These are phyloP conservation scores for Pseudocercospora macadamiae DNA, from an alignment of 2,329 filamentous ascomycete genomes.

Conservation along the genomic window DNA sequence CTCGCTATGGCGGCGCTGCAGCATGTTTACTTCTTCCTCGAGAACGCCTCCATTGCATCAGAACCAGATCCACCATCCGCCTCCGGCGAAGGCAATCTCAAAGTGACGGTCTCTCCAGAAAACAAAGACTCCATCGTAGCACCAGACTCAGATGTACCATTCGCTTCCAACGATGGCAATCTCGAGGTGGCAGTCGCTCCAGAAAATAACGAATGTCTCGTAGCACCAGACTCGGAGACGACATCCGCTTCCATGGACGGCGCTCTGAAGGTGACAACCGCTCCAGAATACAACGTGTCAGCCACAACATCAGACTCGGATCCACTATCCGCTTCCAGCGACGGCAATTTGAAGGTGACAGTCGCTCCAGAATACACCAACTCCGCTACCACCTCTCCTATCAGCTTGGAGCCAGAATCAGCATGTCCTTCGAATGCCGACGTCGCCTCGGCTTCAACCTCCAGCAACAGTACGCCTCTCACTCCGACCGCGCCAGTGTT, in stretches of 20 bases:
- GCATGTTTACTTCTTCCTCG: slow-evolving; percentile 30
- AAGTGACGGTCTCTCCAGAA: too few relatives aligned
- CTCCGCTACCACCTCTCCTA: too few relatives aligned
- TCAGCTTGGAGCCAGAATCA: too few relatives aligned
- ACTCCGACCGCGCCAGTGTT: background rate
- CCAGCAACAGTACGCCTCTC: background rate
- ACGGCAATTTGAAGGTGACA: too few relatives aligned
- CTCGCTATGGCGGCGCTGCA: background rate
- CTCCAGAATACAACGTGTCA: too few relatives aligned
- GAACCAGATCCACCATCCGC: background rate
- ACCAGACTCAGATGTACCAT: too few relatives aligned
- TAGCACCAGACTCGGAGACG: background rate
- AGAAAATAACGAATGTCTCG: background rate
- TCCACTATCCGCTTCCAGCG: too few relatives aligned
- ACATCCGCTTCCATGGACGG: background rate
- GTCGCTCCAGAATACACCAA: too few relatives aligned
- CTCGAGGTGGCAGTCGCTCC: too few relatives aligned
- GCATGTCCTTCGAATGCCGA: background rate
- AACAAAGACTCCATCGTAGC: too few relatives aligned
- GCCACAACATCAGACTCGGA: too few relatives aligned
- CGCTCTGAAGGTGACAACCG: background rate
- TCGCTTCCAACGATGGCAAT: background rate
- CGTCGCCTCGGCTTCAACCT: background rate
- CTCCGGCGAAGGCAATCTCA: background rate
- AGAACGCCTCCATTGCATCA: background rate